Evolutionary conservation across 2,329 filamentous ascomycete species (phyloP).

Genomic region (Cladosporium sp.): DNA sequence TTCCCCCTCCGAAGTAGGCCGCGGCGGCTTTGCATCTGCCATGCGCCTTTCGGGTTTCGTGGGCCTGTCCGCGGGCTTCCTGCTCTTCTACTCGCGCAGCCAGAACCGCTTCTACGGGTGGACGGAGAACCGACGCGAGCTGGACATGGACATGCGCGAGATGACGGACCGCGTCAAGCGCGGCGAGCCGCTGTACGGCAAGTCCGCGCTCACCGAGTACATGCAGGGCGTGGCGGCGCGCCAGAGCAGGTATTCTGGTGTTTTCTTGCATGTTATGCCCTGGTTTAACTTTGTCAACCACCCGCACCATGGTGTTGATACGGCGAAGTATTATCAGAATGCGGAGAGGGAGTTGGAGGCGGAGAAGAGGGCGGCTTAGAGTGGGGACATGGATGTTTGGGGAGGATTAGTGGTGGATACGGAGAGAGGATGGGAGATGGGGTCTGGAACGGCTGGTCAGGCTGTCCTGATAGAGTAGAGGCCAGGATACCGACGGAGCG

Average conservation of each 20-base stretch:
- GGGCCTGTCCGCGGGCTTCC: constrained; percentile 71
- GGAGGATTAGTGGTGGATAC: neutral
- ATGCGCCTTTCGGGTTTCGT: constrained; percentile 76
- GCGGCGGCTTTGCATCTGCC: constrained; percentile 73
- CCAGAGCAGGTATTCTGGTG: constrained; percentile 85
- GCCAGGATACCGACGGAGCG: neutral
- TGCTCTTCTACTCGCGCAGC: constrained; percentile 81
- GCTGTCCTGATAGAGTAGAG: constrained; percentile 11
- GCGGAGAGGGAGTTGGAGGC: constrained; percentile 90
- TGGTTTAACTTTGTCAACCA: constrained; percentile 99
- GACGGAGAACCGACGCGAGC: constrained; percentile 84
- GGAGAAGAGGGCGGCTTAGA: constrained; percentile 46
- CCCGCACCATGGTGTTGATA: constrained; percentile 92
- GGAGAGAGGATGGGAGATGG: neutral
- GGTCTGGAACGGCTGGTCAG: neutral
- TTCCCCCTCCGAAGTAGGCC: constrained; percentile 78
- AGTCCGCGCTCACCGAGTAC: constrained; percentile 71
- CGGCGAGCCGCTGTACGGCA: constrained; percentile 85
- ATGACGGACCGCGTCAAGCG: constrained; percentile 97
- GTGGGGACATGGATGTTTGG: neutral
- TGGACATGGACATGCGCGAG: constrained; percentile 95
- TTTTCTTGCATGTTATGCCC: constrained; percentile 79
- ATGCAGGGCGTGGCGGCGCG: constrained; percentile 90
- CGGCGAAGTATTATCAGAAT: constrained; percentile 95
- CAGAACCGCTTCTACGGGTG: constrained; percentile 89